Base-by-base conservation (phyloP, 768 basidiomycete species). In the Melanogaster broomeanus region DNA sequence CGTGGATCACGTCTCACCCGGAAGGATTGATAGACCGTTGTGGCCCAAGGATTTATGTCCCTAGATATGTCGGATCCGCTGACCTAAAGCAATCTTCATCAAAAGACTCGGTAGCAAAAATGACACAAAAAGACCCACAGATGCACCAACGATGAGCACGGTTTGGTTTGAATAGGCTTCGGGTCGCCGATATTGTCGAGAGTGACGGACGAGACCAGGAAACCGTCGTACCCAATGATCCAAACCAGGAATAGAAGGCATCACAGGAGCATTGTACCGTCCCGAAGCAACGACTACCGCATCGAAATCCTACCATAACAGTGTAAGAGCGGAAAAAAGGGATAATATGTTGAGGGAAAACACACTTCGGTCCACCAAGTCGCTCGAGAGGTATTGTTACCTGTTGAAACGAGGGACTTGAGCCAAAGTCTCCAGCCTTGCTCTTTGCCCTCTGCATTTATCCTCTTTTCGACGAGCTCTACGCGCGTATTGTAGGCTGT, bases 401-500 rank as follows among this genome's bases (percentile, higher is more conserved):
- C 62, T 2, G 52, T 58, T 28, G 51, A 59, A 2, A 52, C 64
- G 4, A 74, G 61, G 27, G 66, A 54, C 53, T 73, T 72, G 18
- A 72, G 53, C 10, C 68, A 69, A 11, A 74, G 51, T 1, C 52
- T 67, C 74, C 73, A 74, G 8, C 73, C 73, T 12, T 59, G 60
- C 30, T 73, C 65, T 25, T 63, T 46, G 0, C 70, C 69, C 22
- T 55, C 34, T 12, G 46, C 58, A 49, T 70, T 60, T n/a, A 60
- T 45, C 0, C 66, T 57, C 50, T 80, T 80, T 51, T 77, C 70
- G 27, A 75, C 63, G 11, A 61, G 62, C 48, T 81, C 78, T 7
- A 81, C 77, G 10, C 78, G 74, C 0, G 79, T 80, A 60, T 76
- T 76, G 61, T 75, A 79, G 3, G 71, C 69, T 2, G 71, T 51